These are phyloP conservation scores for Coemansia sp. DNA, from an alignment of 192 early-diverging fungal species.

Conservation along the genomic window DNA sequence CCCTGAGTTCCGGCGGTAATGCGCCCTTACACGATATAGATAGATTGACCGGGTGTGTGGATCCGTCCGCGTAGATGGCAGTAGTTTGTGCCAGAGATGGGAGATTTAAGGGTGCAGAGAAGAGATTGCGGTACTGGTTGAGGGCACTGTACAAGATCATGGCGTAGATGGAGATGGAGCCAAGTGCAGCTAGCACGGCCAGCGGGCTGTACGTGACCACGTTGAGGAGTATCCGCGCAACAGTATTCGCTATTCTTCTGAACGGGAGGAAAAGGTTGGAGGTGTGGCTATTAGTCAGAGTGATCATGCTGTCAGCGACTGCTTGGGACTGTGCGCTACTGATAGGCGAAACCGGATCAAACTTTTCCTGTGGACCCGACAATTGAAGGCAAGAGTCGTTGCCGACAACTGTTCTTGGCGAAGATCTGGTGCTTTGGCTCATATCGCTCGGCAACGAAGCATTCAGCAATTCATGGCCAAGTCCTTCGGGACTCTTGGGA, in stretches of 20 bases:
- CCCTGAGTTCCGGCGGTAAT: not conserved
- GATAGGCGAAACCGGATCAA: not conserved
- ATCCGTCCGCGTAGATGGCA: slow-evolving; percentile 13
- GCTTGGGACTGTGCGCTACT: not conserved
- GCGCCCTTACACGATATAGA: slow-evolving; percentile 31
- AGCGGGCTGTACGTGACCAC: slow-evolving; percentile 4
- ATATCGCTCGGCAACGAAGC: slow-evolving; percentile 3
- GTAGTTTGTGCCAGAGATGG: not conserved
- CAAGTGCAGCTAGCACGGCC: not conserved
- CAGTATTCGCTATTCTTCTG: not conserved
- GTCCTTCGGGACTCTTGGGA: not conserved
- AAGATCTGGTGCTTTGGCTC: slow-evolving; percentile 8
- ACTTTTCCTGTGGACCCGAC: not conserved
- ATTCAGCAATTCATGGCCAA: too few species aligned
- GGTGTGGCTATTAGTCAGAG: not conserved
- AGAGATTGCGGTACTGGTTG: slow-evolving; percentile 9
- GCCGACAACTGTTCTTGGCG: not conserved
- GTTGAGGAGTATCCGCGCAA: not conserved
- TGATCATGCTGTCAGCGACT: slow-evolving; percentile 2
- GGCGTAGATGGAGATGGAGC: slow-evolving; percentile 12
- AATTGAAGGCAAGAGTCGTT: not conserved
- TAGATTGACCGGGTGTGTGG: slow-evolving; percentile 12
- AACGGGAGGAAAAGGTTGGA: not conserved
- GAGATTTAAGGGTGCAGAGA: not conserved
- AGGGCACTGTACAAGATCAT: slow-evolving; percentile 11